Evolutionary conservation across 2,329 filamentous ascomycete species (phyloP).

Genomic region (Trichoderma oligosporum): DNA sequence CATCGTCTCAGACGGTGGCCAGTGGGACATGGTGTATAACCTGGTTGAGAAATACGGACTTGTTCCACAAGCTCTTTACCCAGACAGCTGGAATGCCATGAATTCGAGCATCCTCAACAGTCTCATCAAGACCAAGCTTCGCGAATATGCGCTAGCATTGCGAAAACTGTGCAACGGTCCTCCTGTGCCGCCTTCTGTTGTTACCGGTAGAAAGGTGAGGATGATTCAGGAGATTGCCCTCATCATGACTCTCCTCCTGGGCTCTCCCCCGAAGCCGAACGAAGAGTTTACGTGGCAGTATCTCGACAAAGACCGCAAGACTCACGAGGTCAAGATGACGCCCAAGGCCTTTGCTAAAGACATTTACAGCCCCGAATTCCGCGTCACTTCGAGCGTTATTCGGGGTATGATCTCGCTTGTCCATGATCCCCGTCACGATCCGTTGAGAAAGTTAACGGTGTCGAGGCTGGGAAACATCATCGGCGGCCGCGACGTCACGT

Average conservation of each 20-base stretch:
- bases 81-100: slow-evolving; percentile 75
- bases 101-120: slow-evolving; percentile 66
- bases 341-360: slow-evolving; percentile 70
- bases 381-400: slow-evolving; percentile 58
- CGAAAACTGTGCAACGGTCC: slow-evolving; percentile 49
- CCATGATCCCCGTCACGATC: slow-evolving; percentile 77
- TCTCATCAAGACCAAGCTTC: slow-evolving; percentile 77
- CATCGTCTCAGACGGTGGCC: slow-evolving; percentile 76
- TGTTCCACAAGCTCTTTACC: slow-evolving; percentile 77
- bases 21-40: slow-evolving; percentile 91
- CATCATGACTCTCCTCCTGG: slow-evolving; percentile 77
- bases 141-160: slow-evolving; percentile 75
- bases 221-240: slow-evolving; percentile 79
- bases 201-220: slow-evolving; percentile 57
- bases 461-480: slow-evolving; percentile 77
- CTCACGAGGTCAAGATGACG: slow-evolving; percentile 59
- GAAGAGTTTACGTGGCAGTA: slow-evolving; percentile 77
- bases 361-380: slow-evolving; percentile 57
- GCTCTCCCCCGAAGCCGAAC: slow-evolving; percentile 68
- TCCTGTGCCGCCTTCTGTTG: slow-evolving; percentile 34
- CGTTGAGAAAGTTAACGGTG: slow-evolving; percentile 69
- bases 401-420: slow-evolving; percentile 74
- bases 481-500: slow-evolving; percentile 70
- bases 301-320: slow-evolving; percentile 63
- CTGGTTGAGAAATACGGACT: slow-evolving; percentile 83